Base-by-base conservation (phyloP, 2,329 filamentous ascomycete species). In the Diatrype stigma region DNA sequence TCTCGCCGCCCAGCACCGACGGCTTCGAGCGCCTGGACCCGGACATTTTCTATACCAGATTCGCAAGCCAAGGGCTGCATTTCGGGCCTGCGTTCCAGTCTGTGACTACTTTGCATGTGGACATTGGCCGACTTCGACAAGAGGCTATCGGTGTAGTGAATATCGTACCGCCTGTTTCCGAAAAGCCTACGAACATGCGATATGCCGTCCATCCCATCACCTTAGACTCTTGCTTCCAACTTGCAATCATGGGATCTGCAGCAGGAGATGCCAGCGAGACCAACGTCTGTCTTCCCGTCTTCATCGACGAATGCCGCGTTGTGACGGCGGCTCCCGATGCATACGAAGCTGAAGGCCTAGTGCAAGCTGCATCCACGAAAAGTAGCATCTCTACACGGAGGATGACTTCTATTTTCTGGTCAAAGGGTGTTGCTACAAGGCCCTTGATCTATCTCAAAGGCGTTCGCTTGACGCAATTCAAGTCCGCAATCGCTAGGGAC, bases 11-110 rank as follows among this genome's bases (percentile, higher is more conserved):
- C n/a, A n/a, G n/a, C n/a, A n/a, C n/a, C n/a, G n/a, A n/a, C n/a
- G n/a, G n/a, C n/a, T n/a, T n/a, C n/a, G n/a, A n/a, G n/a, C n/a
- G n/a, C n/a, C n/a, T n/a, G n/a, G n/a, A n/a, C n/a, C 7, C 46
- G 19, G 28, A 28, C 6, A 19, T 35, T 21, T 60, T 56, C 54
- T 57, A 57, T 35, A 38, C 56, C 1, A 51, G 51, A 30, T 47
- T 55, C 6, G 17, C 11, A 14, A 28, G 32, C 26, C 49, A 54
- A 11, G 56, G 59, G 1, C 50, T 59, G 5, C 42, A 46, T 23
- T 57, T 53, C 22, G 34, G 34, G 34, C 34, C 34, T 16, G 4
- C 12, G 6, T 37, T 37, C 16, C 6, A 12, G n/a, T 37, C 34
- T 4, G 16, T 37, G 12, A 12, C 34, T 5, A 37, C 4, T 5